Percentiles rank a stretch among this genome's conserved stretches.
Evolutionary conservation across 2,329 filamentous ascomycete species (phyloP).

Genomic region (Trichoderma atrobrunneum): DNA sequence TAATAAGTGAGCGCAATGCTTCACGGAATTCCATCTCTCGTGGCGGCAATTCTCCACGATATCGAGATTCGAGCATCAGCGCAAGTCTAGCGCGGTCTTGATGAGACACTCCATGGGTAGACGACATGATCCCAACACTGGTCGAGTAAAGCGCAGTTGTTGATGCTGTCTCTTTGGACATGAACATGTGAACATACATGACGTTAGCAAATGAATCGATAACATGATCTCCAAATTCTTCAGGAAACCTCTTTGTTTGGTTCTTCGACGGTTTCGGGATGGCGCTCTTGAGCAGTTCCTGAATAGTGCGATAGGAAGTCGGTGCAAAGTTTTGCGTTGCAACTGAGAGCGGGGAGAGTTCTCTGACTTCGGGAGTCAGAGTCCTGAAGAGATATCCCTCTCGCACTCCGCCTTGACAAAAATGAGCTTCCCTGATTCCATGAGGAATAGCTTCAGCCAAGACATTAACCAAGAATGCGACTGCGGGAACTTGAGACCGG

Average conservation of each 20-base stretch:
- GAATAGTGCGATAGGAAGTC: conserved; percentile 45
- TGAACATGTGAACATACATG: conserved; percentile 51
- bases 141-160: conserved; percentile 61
- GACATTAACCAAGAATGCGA: conserved; percentile 64
- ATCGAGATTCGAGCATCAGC: conserved; percentile 62
- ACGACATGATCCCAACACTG: conserved; percentile 60
- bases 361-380: conserved; percentile 46
- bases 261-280: conserved; percentile 39
- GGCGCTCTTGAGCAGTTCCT: conserved; percentile 45
- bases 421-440: conserved; percentile 59
- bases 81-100: conserved; percentile 58
- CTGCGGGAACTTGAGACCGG: conserved; percentile 64
- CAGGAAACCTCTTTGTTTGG: conserved; percentile 32
- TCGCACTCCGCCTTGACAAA: conserved; percentile 69
- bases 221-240: conserved; percentile 44
- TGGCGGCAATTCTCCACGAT: conserved; percentile 59
- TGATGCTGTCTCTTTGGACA: conserved; percentile 53
- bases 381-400: conserved; percentile 63
- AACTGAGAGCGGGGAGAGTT: conserved; percentile 56
- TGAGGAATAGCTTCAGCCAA: conserved; percentile 58
- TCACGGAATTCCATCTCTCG: conserved; percentile 54
- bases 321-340: conserved; percentile 55
- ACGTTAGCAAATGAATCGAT: conserved; percentile 58
- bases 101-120: conserved; percentile 61
- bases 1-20: conserved; percentile 52